Evolutionary conservation across 129 eudicot genomes (phyloP).

Genomic region (Arctium minus): DNA sequence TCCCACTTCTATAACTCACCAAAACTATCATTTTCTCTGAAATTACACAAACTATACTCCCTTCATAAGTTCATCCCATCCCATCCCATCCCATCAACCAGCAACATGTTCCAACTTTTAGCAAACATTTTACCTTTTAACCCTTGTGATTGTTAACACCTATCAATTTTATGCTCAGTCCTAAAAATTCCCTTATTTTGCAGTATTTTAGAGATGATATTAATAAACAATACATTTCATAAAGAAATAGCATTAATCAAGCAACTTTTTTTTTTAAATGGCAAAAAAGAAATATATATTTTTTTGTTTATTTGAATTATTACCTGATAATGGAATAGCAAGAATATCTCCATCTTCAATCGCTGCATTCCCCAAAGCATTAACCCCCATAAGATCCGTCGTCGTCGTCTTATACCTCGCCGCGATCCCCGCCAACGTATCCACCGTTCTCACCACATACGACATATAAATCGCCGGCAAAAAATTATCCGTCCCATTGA

Average conservation of each 20-base stretch:
- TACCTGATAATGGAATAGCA: slow-evolving; percentile 92
- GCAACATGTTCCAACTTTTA: slow-evolving; percentile 1
- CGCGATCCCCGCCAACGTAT: slow-evolving; percentile 67
- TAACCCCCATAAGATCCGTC: slow-evolving; percentile 88
- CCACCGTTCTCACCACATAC: slow-evolving; percentile 69
- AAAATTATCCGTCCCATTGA: slow-evolving; percentile 73
- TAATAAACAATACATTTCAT: neutral
- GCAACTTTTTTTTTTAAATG: neutral
- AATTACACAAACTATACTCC: slow-evolving; percentile 7
- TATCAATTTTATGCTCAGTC: neutral
- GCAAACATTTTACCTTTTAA: neutral
- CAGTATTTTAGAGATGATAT: neutral
- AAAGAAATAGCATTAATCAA: neutral
- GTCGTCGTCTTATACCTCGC: slow-evolving; percentile 61
- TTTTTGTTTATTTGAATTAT: neutral
- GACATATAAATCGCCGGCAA: slow-evolving; percentile 81
- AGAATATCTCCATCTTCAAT: slow-evolving; percentile 86
- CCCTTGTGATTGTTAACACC: neutral
- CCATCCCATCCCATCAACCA: neutral
- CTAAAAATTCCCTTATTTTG: neutral
- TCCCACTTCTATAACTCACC: neutral
- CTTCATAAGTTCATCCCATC: neutral
- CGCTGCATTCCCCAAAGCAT: slow-evolving; percentile 67
- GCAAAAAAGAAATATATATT: neutral
- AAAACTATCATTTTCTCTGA: neutral